These are phyloP conservation scores for Bryoerythrophyllum caledonicum DNA, from an alignment of 225 moss, liverwort and hornwort species.

Conservation along the genomic window DNA sequence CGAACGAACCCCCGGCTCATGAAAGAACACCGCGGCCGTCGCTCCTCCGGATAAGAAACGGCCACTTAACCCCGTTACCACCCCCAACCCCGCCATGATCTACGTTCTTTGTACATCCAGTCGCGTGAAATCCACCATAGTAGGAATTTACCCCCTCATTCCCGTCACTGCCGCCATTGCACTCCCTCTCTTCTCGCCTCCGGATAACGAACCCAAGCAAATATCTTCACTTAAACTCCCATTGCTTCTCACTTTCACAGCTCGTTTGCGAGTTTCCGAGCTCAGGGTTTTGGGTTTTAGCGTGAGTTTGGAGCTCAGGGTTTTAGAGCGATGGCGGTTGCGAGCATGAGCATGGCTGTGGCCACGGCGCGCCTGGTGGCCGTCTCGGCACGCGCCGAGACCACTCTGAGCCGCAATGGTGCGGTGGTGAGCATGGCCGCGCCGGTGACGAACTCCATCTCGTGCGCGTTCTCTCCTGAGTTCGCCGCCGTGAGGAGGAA, in stretches of 20 bases:
- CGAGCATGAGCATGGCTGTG: slow-evolving; percentile 31
- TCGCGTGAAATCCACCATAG: not conserved
- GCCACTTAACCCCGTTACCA: not conserved
- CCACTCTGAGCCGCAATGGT: slow-evolving; percentile 11
- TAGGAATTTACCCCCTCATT: not conserved
- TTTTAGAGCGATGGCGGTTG: slow-evolving; percentile 22
- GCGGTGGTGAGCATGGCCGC: slow-evolving; percentile 22
- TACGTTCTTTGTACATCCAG: accelerated
- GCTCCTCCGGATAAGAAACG: not conserved
- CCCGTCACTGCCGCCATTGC: not conserved
- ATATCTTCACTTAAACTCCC: not conserved
- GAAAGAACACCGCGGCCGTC: not conserved
- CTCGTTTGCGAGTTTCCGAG: not conserved
- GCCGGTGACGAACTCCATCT: not conserved
- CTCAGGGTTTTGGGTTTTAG: slow-evolving; percentile 1
- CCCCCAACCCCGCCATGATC: not conserved
- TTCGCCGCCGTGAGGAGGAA: slow-evolving; percentile 10
- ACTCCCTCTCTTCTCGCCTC: not conserved
- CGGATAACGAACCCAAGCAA: slow-evolving; percentile 1
- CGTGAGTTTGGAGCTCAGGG: not conserved
- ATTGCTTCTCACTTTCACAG: not conserved
- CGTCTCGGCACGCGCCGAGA: slow-evolving; percentile 13
- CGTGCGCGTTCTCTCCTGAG: slow-evolving; percentile 18
- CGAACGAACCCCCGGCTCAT: not conserved
- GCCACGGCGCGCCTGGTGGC: not conserved